Evolutionary conservation across 495 filamentous ascomycete genomes (phyloP), one percentile per base, ranked within the genome.

Genomic region (Neurospora sp.): DNA sequence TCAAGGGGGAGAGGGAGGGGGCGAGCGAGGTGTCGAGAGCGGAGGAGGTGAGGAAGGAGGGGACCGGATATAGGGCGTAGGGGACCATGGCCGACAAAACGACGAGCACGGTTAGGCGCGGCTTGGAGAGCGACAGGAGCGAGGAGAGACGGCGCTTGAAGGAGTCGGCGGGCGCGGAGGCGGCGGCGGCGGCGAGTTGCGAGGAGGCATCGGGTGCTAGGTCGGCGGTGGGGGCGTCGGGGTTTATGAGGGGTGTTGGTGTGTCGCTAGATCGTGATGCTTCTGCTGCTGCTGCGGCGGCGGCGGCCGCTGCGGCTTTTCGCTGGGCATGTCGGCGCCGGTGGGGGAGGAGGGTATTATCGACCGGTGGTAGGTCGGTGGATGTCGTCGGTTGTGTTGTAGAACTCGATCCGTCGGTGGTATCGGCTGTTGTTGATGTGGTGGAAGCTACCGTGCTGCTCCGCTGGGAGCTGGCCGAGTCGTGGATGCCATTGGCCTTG

Each of bases 21-120:
- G 87, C 86, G 44, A 79, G 72, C 4, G 90, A 86, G 31, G 69
- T 35, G 48, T 81, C 81, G 37, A 90, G 89, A 69, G 91, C 88
- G 12, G 89, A 85, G 37, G 92, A 89, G 35, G 90, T 89, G 53
- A 93, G 87, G 53, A 95, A 86, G 27, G 89, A 88, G 9, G 92
- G 91, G 8, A 97, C 91, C 0, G 96, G 96, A 79, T 96, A 98
- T 74, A 98, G 88, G 8, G 92, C 92, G 82, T 99, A 99, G 38
- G 96, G 90, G 3, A 94, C 90, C 72, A 94, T 97, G 12, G 96
- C 94, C 0, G 94, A 93, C 69, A 98, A 89, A 40, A 98, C 90
- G 72, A 99, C 91, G 35, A 99, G 86, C 72, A 97, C 91, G 16
- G 94, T 95, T 53, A 99, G 89, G 59, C 96, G 93, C 6, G 96